Percentiles rank a stretch among this genome's conserved stretches.
phyloP scores from a whole-genome alignment of 306 rosid genomes.

The Prunus mira region DNA sequence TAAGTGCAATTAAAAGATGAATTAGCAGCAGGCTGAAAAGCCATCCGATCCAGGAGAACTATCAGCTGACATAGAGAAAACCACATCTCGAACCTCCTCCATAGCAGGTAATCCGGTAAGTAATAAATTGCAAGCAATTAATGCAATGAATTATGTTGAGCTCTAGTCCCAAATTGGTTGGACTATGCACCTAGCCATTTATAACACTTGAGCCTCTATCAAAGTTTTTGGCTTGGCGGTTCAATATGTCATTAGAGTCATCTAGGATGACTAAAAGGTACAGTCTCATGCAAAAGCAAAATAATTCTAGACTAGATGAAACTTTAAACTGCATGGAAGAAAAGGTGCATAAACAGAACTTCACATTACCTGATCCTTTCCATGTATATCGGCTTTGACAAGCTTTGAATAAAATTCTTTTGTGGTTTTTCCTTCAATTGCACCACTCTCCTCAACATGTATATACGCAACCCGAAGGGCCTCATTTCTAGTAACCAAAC shows the following conservation, averaged over 20 bases:
- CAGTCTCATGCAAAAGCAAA: background rate
- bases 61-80: too few relatives aligned
- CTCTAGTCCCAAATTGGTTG: background rate
- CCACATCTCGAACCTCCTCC: too few relatives aligned
- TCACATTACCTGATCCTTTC: constrained; percentile 85
- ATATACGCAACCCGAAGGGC: constrained; percentile 98
- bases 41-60: too few relatives aligned
- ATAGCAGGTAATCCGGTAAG: too few relatives aligned
- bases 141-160: background rate
- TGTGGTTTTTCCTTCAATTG: constrained; percentile 42
- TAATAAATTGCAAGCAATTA: background rate
- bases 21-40: background rate
- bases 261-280: background rate
- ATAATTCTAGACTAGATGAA: background rate
- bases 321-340: background rate
- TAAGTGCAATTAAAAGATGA: background rate
- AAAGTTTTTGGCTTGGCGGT: background rate
- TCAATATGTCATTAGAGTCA: background rate
- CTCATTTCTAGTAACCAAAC: constrained; percentile 65
- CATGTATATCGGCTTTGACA: constrained; percentile 88
- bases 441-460: constrained; percentile 65
- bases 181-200: background rate
- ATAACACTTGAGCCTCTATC: background rate
- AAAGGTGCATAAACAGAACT: background rate
- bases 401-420: constrained; percentile 85